A percentile compares a stretch with the other conserved stretches of the same genome.
These are phyloP conservation scores for Metschnikowia cubensis DNA, from an alignment of 805 yeast species.

Conservation along the genomic window DNA sequence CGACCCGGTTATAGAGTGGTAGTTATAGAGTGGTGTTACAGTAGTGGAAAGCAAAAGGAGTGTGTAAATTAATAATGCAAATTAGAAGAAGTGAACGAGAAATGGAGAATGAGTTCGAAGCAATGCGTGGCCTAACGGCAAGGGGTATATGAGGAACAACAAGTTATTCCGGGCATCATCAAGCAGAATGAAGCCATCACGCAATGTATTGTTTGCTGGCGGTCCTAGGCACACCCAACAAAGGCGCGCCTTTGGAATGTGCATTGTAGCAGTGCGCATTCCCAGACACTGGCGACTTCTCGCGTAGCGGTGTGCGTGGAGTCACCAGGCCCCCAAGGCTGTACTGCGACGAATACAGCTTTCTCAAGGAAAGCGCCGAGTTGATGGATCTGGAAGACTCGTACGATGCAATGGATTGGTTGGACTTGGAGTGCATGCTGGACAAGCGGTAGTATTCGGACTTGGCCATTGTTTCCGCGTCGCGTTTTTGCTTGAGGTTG, in stretches of 20 bases:
- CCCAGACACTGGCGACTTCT: slow-evolving; percentile 9
- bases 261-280: slow-evolving; percentile 2
- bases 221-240: not conserved
- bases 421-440: slow-evolving; percentile 12
- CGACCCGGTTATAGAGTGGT: not conserved
- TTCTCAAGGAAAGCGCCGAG: slow-evolving; percentile 15
- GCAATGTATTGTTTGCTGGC: not conserved
- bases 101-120: not conserved
- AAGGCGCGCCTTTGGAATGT: slow-evolving; percentile 2
- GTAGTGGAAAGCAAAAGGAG: not conserved
- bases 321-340: slow-evolving; percentile 9
- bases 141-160: not conserved
- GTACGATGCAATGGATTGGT: slow-evolving; percentile 16
- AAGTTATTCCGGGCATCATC: not conserved
- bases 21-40: not conserved
- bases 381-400: slow-evolving; percentile 10
- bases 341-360: slow-evolving; percentile 10
- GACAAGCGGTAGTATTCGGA: slow-evolving; percentile 20
- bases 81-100: not conserved
- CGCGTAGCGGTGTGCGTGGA: slow-evolving; percentile 16
- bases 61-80: slow-evolving; percentile 5
- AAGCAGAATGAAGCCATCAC: not conserved
- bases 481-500: slow-evolving; percentile 10
- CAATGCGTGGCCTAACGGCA: not conserved
- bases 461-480: slow-evolving; percentile 14